Evolutionary conservation across 305 asterid species (phyloP).

Genomic region (Lippia alba): DNA sequence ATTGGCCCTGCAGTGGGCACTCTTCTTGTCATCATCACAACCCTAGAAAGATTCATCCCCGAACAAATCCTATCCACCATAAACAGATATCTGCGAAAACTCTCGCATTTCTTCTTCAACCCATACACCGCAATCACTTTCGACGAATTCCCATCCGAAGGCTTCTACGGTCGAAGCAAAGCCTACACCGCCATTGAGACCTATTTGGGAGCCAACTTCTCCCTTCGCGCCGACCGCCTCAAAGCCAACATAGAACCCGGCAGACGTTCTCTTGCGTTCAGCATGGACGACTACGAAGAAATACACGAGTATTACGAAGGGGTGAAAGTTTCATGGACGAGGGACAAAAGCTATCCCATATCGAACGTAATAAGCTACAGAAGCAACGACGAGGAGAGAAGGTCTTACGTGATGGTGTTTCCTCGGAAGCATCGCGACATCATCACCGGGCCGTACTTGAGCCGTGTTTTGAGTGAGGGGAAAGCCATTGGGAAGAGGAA

Average conservation of each 20-base stretch:
- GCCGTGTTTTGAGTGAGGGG: constrained; percentile 9
- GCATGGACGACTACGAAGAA: constrained; percentile 10
- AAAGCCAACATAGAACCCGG: constrained; percentile 1
- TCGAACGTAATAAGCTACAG: too few species aligned
- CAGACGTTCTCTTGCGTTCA: neutral
- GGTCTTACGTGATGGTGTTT: neutral
- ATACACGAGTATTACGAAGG: too few species aligned
- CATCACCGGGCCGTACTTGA: constrained; percentile 1
- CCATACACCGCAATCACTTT: too few species aligned
- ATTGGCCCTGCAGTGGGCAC: too few species aligned
- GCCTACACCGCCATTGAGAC: neutral
- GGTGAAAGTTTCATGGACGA: too few species aligned
- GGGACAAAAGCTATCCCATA: too few species aligned
- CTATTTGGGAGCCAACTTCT: neutral
- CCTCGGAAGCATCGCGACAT: neutral
- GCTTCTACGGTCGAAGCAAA: neutral
- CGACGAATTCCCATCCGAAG: too few species aligned
- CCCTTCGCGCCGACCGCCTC: neutral
- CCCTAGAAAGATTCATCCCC: neutral
- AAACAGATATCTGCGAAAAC: neutral
- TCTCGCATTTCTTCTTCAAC: neutral
- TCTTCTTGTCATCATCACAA: too few species aligned
- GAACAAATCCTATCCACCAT: neutral
- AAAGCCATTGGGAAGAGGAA: neutral
- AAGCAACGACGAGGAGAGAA: constrained; percentile 2